Conservation (phyloP, 148 eudicot genomes). For the Amaranthus palmeri region DNA sequence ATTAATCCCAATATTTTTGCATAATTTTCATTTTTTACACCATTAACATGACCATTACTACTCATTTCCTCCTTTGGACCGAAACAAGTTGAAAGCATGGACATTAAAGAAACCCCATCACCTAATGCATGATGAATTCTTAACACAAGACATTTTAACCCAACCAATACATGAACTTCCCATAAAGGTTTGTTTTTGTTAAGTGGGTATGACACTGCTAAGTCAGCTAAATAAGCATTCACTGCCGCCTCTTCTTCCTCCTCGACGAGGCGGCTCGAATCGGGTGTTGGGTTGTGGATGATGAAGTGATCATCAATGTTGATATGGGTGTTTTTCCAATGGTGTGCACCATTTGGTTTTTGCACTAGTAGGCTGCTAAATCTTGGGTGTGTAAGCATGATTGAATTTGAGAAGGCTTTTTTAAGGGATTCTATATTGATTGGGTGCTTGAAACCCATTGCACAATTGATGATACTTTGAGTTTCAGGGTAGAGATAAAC, state of each 20-base stretch:
- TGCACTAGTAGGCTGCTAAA: slow-evolving; percentile 59
- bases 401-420: slow-evolving; percentile 35
- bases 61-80: not conserved
- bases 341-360: slow-evolving; percentile 32
- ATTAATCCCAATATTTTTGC: no score
- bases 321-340: slow-evolving; percentile 44
- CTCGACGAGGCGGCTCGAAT: not conserved
- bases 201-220: slow-evolving; percentile 48
- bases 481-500: no score
- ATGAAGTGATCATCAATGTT: slow-evolving; percentile 54
- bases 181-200: slow-evolving; percentile 55
- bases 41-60: no score
- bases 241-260: slow-evolving; percentile 28
- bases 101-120: slow-evolving; percentile 67
- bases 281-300: slow-evolving; percentile 9
- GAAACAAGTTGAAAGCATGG: slow-evolving; percentile 43
- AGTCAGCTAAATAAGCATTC: slow-evolving; percentile 43
- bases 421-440: slow-evolving; percentile 37
- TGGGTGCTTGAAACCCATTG: slow-evolving; percentile 35
- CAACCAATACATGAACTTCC: slow-evolving; percentile 58
- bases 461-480: slow-evolving; percentile 48
- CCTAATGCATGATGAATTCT: slow-evolving; percentile 73
- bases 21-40: no score
- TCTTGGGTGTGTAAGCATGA: slow-evolving; percentile 54
- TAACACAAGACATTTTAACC: slow-evolving; percentile 43